phyloP scores from a whole-genome alignment of 208 protist species.

The Trichomonas gallinae region DNA sequence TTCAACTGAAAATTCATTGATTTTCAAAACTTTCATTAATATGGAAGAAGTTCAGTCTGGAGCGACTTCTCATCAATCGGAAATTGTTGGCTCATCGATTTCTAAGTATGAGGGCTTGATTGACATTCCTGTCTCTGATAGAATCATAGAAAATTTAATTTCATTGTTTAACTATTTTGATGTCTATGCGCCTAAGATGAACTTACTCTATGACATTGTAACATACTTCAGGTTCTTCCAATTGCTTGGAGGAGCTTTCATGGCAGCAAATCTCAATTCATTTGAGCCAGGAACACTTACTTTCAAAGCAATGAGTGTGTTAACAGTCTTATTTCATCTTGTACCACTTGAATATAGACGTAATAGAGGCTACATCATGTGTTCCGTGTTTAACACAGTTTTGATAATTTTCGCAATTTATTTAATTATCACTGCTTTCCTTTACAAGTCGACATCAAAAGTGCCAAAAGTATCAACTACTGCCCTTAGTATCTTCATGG shows the following conservation, averaged over 20 bases:
- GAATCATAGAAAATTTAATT: neutral
- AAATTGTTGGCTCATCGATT: neutral
- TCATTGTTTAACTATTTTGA: neutral
- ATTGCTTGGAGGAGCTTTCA: neutral
- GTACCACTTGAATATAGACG: neutral
- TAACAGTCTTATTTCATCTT: neutral
- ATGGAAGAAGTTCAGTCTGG: neutral
- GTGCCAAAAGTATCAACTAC: neutral
- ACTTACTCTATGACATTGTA: neutral
- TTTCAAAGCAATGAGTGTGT: neutral
- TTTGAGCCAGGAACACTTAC: neutral
- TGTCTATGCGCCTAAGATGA: neutral
- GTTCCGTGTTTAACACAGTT: neutral
- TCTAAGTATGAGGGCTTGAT: neutral
- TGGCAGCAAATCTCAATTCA: neutral
- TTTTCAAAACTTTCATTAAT: no score
- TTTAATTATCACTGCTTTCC: neutral
- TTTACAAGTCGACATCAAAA: neutral
- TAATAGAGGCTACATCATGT: neutral
- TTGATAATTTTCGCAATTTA: neutral
- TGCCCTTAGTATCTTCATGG: neutral
- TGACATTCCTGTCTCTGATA: neutral
- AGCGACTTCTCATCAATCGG: neutral
- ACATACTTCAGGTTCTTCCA: neutral
- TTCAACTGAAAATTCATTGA: no score